Evolutionary conservation across 2,329 filamentous ascomycete species (phyloP), one percentile per base, ranked within the genome.

Genomic region (Arthrobotrys sphaeroides): DNA sequence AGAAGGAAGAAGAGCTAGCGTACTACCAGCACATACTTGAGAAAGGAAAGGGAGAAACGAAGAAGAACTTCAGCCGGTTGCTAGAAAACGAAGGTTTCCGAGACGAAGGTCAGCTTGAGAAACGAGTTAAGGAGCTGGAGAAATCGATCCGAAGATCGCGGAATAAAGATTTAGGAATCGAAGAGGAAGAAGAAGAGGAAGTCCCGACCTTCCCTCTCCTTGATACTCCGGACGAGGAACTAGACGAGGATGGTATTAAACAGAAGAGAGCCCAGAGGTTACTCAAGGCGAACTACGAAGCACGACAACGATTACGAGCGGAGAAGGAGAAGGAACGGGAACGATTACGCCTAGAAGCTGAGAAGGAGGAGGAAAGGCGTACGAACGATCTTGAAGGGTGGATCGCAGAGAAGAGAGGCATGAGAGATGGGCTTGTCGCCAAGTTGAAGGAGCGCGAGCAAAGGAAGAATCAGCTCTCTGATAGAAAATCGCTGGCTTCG

Each of bases 241-340:
- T 99, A 0, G 94, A 98, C 79, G 95, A 99, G 80, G 92, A 94
- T 4, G 90, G 90, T 13, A 81, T 98, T 73, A 98, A 97, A 82
- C 89, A 94, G 80, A 99, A 99, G 83, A 90, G 93, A 10, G 93
- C 96, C 79, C 95, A 99, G 81, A 89, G 92, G 31, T 86, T 99
- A 0, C 89, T 97, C 84, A 99, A 98, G 83, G 94, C 93, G 0
- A 97, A 96, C 79, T 90, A 97, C 80, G 95, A 98, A 78, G 95
- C 95, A 3, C 88, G 95, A 13, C 91, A 91, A 22, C 89, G 95
- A n/a, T 94, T 95, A 36, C 98, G 97, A 83, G 91, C 91, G 0
- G 95, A 99, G 81, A 99, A 98, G 82, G 94, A 97, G 80, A 90
- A 90, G 1, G 95, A 98, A 80, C 95, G 93, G 83, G 92, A 92